phyloP scores from a whole-genome alignment of 2,329 filamentous ascomycete genomes.

The Trichoderma simmonsii region DNA sequence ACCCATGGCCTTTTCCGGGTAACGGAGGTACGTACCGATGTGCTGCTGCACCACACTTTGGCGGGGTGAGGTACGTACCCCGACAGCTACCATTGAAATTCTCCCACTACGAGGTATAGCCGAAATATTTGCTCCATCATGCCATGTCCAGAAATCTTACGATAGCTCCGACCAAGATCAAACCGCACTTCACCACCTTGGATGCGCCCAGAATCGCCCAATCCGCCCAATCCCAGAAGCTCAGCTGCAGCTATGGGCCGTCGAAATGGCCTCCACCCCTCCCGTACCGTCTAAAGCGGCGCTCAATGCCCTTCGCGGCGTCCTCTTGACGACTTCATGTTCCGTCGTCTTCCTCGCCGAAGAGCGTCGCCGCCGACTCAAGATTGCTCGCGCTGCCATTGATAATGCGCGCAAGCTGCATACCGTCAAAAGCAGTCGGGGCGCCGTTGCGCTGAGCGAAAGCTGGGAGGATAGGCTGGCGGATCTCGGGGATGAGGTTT shows the following conservation, averaged over 20 bases:
- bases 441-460: conserved; percentile 29
- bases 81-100: background rate
- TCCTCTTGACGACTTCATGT: conserved; percentile 56
- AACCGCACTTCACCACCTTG: conserved; percentile 1
- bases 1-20: background rate
- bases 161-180: background rate
- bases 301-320: conserved; percentile 53
- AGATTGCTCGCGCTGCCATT: conserved; percentile 47
- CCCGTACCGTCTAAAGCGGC: conserved; percentile 54
- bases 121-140: conserved; percentile 15
- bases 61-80: conserved; percentile 16
- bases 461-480: conserved; percentile 23
- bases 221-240: background rate
- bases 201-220: background rate
- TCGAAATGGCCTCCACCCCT: conserved; percentile 44
- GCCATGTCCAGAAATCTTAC: conserved; percentile 20
- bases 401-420: conserved; percentile 53
- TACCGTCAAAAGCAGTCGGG: conserved; percentile 34
- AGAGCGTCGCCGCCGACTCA: conserved; percentile 54
- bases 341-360: conserved; percentile 54
- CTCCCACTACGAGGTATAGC: conserved; percentile 16
- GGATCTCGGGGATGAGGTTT: conserved; percentile 27
- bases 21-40: background rate
- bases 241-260: conserved; percentile 26
- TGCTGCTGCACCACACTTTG: background rate